Evolutionary conservation across 208 protist species (phyloP).

Genomic region (Wallacemonas rigidus): DNA sequence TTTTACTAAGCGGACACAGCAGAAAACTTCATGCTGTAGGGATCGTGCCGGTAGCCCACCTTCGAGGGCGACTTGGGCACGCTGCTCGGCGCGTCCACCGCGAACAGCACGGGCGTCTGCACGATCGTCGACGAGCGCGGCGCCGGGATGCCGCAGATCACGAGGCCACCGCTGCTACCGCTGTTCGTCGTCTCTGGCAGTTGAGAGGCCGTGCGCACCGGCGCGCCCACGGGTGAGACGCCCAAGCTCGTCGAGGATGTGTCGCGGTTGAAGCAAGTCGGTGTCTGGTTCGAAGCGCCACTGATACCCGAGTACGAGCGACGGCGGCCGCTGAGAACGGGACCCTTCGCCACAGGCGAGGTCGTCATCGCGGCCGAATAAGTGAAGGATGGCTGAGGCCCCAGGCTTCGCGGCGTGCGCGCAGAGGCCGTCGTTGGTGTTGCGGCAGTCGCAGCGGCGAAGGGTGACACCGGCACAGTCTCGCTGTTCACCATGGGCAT

Average conservation of each 20-base stretch:
- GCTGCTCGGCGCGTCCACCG: neutral
- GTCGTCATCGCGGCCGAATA: neutral
- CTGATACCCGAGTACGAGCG: slow-evolving; percentile 11
- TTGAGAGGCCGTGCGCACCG: neutral
- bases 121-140: neutral
- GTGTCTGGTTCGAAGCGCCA: slow-evolving; percentile 1
- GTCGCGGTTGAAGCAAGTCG: slow-evolving; percentile 11
- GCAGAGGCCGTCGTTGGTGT: neutral
- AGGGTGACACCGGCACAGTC: neutral
- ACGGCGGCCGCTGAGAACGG: neutral
- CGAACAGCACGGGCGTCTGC: neutral
- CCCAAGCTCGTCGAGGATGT: neutral
- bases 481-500: neutral
- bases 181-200: neutral
- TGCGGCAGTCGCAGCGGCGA: neutral
- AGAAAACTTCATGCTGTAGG: slow-evolving; percentile 9
- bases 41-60: slow-evolving; percentile 13
- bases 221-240: neutral
- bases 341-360: neutral
- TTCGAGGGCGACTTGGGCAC: slow-evolving; percentile 10
- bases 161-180: neutral
- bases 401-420: slow-evolving; percentile 1
- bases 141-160: neutral
- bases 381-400: neutral
- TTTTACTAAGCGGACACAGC: neutral